Percentiles rank a stretch among this genome's conserved stretches.
Conservation (phyloP, 176 grass and related monocot species). For the Musa troglodytarum region DNA sequence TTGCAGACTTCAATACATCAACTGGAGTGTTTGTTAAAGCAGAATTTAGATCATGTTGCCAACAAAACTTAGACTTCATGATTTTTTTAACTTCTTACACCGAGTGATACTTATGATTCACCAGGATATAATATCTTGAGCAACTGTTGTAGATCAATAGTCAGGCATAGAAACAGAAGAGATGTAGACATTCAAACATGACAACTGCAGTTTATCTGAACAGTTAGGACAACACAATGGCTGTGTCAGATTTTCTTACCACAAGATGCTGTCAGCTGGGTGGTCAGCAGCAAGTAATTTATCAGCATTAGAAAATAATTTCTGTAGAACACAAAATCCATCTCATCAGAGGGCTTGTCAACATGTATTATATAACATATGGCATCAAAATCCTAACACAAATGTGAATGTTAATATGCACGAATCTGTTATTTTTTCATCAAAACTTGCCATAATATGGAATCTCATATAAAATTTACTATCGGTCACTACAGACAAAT, state of each 20-base stretch:
- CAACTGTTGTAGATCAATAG: background rate
- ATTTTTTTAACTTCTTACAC: background rate
- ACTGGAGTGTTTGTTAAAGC: background rate
- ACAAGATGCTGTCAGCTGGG: conserved; percentile 56
- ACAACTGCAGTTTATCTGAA: background rate
- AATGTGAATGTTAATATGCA: background rate
- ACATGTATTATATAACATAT: conserved; percentile 1
- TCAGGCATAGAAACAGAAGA: background rate
- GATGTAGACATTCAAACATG: background rate
- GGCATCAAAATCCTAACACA: background rate
- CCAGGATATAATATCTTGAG: background rate
- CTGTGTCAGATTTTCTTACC: conserved; percentile 35
- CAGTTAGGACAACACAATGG: background rate
- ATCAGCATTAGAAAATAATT: conserved; percentile 69
- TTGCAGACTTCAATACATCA: background rate
- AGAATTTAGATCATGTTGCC: background rate
- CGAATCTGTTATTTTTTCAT: background rate
- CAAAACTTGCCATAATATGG: background rate
- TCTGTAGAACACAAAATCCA: conserved; percentile 41
- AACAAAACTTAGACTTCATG: background rate
- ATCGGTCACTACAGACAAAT: background rate
- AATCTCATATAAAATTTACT: no score
- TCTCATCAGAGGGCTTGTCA: conserved; percentile 20
- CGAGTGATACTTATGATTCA: background rate
- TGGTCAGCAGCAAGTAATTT: conserved; percentile 54